Evolutionary conservation across 768 basidiomycete species (phyloP).

Genomic region (Boletus tylopilopsis): DNA sequence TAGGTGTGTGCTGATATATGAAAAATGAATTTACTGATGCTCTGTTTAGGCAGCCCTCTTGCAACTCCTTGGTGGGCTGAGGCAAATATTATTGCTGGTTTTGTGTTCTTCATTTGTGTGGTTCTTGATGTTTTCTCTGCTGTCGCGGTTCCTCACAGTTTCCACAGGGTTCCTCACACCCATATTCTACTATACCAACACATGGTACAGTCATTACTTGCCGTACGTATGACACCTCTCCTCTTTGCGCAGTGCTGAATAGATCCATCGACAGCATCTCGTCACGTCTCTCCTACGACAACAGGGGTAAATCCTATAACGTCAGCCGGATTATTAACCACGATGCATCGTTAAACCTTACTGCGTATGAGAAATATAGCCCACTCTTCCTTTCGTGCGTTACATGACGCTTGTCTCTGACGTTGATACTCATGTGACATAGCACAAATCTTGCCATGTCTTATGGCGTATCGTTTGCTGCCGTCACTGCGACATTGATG

Average conservation of each 20-base stretch:
- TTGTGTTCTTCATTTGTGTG: slow-evolving; percentile 66
- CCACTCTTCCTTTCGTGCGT: slow-evolving; percentile 55
- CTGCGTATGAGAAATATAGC: slow-evolving; percentile 53
- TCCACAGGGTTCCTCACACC: slow-evolving; percentile 50
- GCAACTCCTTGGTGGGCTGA: slow-evolving; percentile 83
- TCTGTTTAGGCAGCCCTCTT: slow-evolving; percentile 43
- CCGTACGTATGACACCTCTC: slow-evolving; percentile 36
- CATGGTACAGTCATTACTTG: slow-evolving; percentile 55
- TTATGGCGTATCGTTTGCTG: slow-evolving; percentile 81
- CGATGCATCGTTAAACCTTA: slow-evolving; percentile 52
- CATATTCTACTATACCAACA: slow-evolving; percentile 64
- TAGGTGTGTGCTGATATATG: slow-evolving; percentile 10
- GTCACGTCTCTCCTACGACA: slow-evolving; percentile 62
- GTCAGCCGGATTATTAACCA: slow-evolving; percentile 52
- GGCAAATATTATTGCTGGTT: slow-evolving; percentile 61
- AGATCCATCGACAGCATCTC: slow-evolving; percentile 42
- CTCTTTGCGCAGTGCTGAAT: not conserved
- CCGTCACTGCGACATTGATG: slow-evolving; percentile 68
- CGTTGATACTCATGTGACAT: not conserved
- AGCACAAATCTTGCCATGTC: slow-evolving; percentile 67
- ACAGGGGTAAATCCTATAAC: slow-evolving; percentile 55
- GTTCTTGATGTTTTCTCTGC: slow-evolving; percentile 33
- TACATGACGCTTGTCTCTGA: not conserved
- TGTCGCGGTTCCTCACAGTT: too few species aligned
- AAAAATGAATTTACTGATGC: not conserved